Conservation (phyloP, 139 green algal genomes). For the Zygnema cylindricum region DNA sequence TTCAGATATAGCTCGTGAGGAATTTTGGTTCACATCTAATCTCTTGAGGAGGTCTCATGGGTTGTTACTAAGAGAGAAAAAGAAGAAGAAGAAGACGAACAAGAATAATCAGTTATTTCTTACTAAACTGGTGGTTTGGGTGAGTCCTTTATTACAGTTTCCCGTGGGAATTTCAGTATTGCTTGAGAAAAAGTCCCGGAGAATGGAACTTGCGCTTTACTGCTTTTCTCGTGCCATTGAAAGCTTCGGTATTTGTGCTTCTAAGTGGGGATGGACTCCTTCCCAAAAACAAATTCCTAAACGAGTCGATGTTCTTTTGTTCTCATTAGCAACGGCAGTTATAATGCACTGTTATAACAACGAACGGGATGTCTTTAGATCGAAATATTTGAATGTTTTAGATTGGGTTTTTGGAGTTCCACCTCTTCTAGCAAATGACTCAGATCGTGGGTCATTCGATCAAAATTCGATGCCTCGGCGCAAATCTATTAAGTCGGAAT, state of each 20-base stretch:
- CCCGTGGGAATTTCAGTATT: conserved; percentile 75
- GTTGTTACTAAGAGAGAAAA: not conserved
- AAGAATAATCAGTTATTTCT: not conserved
- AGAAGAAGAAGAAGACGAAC: not conserved
- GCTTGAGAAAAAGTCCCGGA: conserved; percentile 89
- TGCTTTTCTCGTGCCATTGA: conserved; percentile 75
- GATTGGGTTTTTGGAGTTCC: conserved; percentile 86
- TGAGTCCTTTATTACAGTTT: conserved; percentile 10
- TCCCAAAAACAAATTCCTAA: too few species aligned
- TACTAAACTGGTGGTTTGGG: not conserved
- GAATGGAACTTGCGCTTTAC: conserved; percentile 96
- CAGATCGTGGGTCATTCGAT: too few species aligned
- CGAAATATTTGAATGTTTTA: conserved; percentile 91
- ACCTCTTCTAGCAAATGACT: not conserved
- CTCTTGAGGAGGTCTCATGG: not conserved
- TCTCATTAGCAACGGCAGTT: conserved; percentile 74
- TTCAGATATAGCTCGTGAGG: too few species aligned
- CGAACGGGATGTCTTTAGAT: conserved; percentile 86
- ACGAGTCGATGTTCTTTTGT: conserved; percentile 80
- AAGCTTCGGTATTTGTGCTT: conserved; percentile 73
- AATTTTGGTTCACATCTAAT: not conserved
- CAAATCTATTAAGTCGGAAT: too few species aligned
- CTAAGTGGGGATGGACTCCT: conserved; percentile 57
- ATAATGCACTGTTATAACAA: conserved; percentile 90
- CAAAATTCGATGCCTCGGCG: too few species aligned